Conservation (phyloP, 768 basidiomycete species). For the Rhodotorula paludigena region DNA sequence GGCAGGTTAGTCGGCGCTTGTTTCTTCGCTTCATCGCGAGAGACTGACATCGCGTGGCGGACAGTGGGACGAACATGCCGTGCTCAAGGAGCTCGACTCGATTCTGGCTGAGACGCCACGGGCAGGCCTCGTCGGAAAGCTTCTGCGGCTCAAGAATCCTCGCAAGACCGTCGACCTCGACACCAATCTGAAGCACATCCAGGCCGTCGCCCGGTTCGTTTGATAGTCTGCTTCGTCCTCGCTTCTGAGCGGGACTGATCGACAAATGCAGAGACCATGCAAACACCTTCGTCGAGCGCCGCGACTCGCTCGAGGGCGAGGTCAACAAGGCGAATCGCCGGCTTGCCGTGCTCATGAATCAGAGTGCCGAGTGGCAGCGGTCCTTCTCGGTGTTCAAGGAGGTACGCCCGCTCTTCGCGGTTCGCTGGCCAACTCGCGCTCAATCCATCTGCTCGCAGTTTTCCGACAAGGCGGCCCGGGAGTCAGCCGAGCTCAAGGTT, state of each 20-base stretch:
- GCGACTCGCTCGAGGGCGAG: slow-evolving; percentile 53
- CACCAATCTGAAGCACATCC: slow-evolving; percentile 8
- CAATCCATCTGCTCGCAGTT: not conserved
- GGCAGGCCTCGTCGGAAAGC: slow-evolving; percentile 7
- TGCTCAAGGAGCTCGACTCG: slow-evolving; percentile 16
- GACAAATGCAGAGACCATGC: slow-evolving; percentile 56
- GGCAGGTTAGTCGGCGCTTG: slow-evolving; percentile 12
- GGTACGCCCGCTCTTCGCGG: not conserved
- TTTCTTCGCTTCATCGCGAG: not conserved
- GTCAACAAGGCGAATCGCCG: slow-evolving; percentile 13
- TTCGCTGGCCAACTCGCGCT: not conserved
- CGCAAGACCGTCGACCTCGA: slow-evolving; percentile 7
- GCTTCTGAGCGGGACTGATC: not conserved
- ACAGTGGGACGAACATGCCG: slow-evolving; percentile 31
- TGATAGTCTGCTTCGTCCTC: not conserved
- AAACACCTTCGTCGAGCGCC: slow-evolving; percentile 87
- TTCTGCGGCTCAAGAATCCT: slow-evolving; percentile 1
- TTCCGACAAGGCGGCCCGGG: slow-evolving; percentile 13
- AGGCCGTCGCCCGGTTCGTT: slow-evolving; percentile 20
- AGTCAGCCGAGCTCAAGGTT: slow-evolving; percentile 12
- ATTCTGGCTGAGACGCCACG: slow-evolving; percentile 6
- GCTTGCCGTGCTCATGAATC: slow-evolving; percentile 9
- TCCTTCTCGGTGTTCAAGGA: slow-evolving; percentile 16
- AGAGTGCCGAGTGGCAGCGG: slow-evolving; percentile 19
- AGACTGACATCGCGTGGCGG: not conserved